Conservation (phyloP, 352 stramenopile species). For the Bremia lactucae region DNA sequence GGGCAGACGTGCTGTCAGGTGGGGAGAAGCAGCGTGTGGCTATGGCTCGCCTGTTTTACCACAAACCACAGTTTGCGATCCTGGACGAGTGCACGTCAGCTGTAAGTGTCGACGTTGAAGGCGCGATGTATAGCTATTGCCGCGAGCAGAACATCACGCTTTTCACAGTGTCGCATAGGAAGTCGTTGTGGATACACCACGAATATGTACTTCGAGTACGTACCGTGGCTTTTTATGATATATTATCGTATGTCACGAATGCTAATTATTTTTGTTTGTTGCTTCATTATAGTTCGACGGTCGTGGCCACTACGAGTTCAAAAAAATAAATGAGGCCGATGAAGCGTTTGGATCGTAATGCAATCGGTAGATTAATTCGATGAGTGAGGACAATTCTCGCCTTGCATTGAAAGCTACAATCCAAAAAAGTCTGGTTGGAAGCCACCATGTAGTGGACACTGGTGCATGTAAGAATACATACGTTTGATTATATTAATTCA, state of each 20-base stretch:
- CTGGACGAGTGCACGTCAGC: conserved; percentile 83
- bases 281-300: conserved; percentile 61
- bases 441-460: too few relatives aligned
- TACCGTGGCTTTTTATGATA: conserved; percentile 2
- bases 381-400: too few relatives aligned
- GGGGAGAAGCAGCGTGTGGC: conserved; percentile 88
- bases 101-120: conserved; percentile 82
- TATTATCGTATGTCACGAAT: background rate
- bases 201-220: conserved; percentile 71
- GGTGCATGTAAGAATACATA: too few relatives aligned
- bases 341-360: conserved; percentile 69
- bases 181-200: conserved; percentile 86
- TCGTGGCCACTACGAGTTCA: conserved; percentile 77
- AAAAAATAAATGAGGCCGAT: conserved; percentile 71
- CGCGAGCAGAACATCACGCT: conserved; percentile 85
- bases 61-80: conserved; percentile 86
- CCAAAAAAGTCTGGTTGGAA: too few relatives aligned
- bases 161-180: conserved; percentile 87
- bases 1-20: conserved; percentile 79
- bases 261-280: conserved; percentile 1
- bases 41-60: conserved; percentile 85
- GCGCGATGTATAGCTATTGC: conserved; percentile 79
- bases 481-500: too few relatives aligned
- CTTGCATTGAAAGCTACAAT: too few relatives aligned
- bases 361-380: too few relatives aligned